A percentile compares a stretch with the other conserved stretches of the same genome.
These are phyloP conservation scores for Pichia sp. DNA, from an alignment of 1,139 yeast species.

Conservation along the genomic window DNA sequence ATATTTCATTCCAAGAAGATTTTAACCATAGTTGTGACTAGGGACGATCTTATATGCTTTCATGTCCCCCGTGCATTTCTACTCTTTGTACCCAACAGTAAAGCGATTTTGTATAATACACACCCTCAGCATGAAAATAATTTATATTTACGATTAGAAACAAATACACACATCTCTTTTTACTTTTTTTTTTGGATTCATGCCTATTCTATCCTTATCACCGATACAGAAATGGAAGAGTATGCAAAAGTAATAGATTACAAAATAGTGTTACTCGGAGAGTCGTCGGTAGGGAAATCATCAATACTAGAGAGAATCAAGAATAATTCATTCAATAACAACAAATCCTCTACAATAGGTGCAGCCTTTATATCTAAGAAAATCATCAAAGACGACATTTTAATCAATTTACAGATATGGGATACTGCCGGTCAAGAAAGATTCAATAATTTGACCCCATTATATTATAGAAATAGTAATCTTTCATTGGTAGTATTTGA, in stretches of 20 bases:
- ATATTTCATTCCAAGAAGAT: too few species aligned
- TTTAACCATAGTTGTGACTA: too few species aligned
- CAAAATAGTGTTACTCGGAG: constrained; percentile 54
- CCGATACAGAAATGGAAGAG: too few species aligned
- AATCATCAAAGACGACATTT: constrained; percentile 28
- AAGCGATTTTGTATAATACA: too few species aligned
- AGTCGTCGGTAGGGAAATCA: constrained; percentile 61
- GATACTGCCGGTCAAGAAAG: constrained; percentile 95
- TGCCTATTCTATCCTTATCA: too few species aligned
- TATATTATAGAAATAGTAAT: constrained; percentile 85
- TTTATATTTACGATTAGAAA: too few species aligned
- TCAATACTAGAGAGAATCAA: constrained; percentile 58
- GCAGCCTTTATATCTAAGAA: constrained; percentile 65
- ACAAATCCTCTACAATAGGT: constrained; percentile 61
- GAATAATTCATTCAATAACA: constrained; percentile 52
- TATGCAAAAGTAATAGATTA: constrained; percentile 21
- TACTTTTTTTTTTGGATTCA: too few species aligned
- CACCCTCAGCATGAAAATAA: too few species aligned
- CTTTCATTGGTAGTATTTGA: constrained; percentile 83
- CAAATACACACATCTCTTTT: too few species aligned
- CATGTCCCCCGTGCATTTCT: too few species aligned
- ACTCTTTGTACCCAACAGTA: too few species aligned
- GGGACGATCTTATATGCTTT: too few species aligned
- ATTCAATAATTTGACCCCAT: constrained; percentile 81
- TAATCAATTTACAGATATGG: constrained; percentile 45